Percentiles rank a stretch among this genome's conserved stretches.
These are phyloP conservation scores for Plenodomus tracheiphilus DNA, from an alignment of 2,329 filamentous ascomycete species.

Conservation along the genomic window DNA sequence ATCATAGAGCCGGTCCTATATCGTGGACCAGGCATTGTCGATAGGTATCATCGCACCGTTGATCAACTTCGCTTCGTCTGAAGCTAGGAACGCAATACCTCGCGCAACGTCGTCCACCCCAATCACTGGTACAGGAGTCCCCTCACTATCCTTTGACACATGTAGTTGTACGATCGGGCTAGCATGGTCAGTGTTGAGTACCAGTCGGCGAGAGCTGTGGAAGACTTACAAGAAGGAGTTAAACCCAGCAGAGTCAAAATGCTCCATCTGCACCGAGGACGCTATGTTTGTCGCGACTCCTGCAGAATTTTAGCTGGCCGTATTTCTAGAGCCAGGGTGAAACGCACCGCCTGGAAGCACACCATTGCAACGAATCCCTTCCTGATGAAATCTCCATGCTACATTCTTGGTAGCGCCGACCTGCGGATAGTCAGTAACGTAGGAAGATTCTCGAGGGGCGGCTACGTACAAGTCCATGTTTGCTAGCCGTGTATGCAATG, in stretches of 20 bases:
- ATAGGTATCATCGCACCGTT: conserved; percentile 32
- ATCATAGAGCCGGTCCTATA: conserved; percentile 8
- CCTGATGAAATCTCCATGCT: conserved; percentile 51
- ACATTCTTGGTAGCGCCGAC: conserved; percentile 54
- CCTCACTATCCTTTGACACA: conserved; percentile 26
- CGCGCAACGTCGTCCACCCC: conserved; percentile 26
- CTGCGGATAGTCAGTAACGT: conserved; percentile 14
- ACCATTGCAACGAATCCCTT: conserved; percentile 53
- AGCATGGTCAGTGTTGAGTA: conserved; percentile 4
- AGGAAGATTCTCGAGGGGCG: background rate
- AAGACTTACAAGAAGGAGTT: conserved; percentile 23
- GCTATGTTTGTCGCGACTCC: conserved; percentile 21
- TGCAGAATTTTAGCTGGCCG: background rate
- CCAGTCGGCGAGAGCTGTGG: background rate
- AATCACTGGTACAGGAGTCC: conserved; percentile 23
- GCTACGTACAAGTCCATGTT: conserved; percentile 48
- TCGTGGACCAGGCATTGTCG: conserved; percentile 34
- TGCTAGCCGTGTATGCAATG: conserved; percentile 52
- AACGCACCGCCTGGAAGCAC: conserved; percentile 47
- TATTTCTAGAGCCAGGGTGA: background rate
- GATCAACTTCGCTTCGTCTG: conserved; percentile 30
- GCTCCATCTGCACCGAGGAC: conserved; percentile 27
- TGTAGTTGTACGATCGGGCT: conserved; percentile 29
- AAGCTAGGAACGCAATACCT: conserved; percentile 30
- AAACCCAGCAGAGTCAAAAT: conserved; percentile 24